Base-by-base conservation (phyloP, 1,139 yeast genomes). In the Hansenula lynferdii region DNA sequence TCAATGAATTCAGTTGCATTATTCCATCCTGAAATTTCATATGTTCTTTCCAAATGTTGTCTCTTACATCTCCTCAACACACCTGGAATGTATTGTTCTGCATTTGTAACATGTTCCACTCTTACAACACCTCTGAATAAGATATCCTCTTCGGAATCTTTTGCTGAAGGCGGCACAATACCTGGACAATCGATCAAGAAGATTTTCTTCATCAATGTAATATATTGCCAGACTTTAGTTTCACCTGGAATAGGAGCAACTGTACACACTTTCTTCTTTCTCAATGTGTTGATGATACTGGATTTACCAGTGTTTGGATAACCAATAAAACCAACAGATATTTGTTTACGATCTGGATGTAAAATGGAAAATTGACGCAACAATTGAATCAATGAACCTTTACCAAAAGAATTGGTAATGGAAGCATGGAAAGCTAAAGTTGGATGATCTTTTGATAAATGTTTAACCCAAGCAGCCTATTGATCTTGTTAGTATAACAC, bases 211-310 rank as follows among this genome's bases (percentile, higher is more conserved):
- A 92, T 92, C 57, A 92, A 72, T 3, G 98, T 90, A 56, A 92
- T 89, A 67, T 92, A 92, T 69, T 92, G 98, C 98, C 98, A 92
- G 32, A 92, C 97, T 65, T 92, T 92, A 34, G 98, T 92, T 61
- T 92, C 98, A 60, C 98, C 98, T 23, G 98, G 98, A 54, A 92
- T 89, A 35, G 98, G 98, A 2, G 98, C 98, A 36, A 92, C 97
- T 35, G 77, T 82, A 67, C 98, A 94, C 33, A 92, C 98, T 69
- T 92, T 92, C 73, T 92, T 92, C 61, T 82, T 81, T 60, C 97
- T 80, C 50, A 92, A 70, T 1, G 97, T 90, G 64, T 92, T 92
- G 57, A 92, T 92, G 51, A 92, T 89, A 27, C 96, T 85, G 1
- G 97, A 90, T 61, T 92, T 92, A 52, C 98, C 98, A 16, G 97